Evolutionary conservation across 495 filamentous ascomycete species (phyloP).

Genomic region (Neurospora terricola): DNA sequence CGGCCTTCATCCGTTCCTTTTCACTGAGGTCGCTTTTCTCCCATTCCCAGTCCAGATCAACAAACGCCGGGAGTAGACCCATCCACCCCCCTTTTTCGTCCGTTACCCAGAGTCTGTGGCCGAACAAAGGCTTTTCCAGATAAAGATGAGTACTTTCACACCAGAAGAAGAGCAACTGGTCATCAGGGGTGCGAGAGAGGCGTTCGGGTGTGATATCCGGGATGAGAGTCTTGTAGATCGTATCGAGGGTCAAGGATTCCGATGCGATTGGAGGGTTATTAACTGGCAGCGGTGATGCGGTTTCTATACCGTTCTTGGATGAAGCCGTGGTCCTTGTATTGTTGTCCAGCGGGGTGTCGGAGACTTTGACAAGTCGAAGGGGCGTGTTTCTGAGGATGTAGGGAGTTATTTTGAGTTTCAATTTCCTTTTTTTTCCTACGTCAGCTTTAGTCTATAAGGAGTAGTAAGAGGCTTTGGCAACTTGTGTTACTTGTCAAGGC

Average conservation of each 20-base stretch:
- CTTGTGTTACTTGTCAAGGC: too few relatives aligned
- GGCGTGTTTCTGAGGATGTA: not conserved
- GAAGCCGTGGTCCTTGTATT: not conserved
- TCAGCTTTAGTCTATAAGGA: not conserved
- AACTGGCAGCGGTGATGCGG: not conserved
- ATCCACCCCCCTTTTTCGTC: too few relatives aligned
- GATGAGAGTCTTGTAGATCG: not conserved
- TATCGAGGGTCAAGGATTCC: not conserved
- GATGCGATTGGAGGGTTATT: not conserved
- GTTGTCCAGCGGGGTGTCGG: not conserved
- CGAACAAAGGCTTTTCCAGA: not conserved
- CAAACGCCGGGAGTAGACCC: not conserved
- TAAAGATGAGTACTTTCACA: not conserved
- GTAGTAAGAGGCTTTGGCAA: not conserved
- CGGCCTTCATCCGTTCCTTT: not conserved
- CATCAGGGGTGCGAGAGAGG: not conserved
- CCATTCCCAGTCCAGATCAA: not conserved
- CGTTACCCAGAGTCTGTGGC: too few relatives aligned
- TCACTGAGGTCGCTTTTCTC: not conserved
- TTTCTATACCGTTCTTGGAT: not conserved
- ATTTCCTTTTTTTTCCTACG: not conserved
- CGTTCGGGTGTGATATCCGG: not conserved
- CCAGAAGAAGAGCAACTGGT: not conserved
- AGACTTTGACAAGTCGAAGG: not conserved
- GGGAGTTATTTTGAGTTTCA: not conserved